Percentiles rank a stretch among this genome's conserved stretches.
phyloP scores from a whole-genome alignment of 2,329 filamentous ascomycete species.

The Penicillium palitans region DNA sequence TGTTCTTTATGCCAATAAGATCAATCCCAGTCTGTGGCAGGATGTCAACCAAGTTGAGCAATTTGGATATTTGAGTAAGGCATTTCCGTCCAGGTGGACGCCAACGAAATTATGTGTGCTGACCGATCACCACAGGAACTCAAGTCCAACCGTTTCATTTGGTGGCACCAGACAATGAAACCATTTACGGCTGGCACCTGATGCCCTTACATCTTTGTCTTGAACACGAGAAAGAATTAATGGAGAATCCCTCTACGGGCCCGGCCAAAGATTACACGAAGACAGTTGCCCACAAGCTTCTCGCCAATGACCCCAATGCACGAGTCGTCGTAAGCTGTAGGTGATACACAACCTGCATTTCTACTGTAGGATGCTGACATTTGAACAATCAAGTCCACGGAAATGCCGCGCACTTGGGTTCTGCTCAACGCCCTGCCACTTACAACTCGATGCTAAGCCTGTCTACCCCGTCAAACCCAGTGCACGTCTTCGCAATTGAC shows the following conservation, averaged over 20 bases:
- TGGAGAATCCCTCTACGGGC: slow-evolving; percentile 57
- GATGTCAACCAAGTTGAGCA: slow-evolving; percentile 74
- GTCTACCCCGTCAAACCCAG: slow-evolving; percentile 58
- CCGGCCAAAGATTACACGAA: slow-evolving; percentile 47
- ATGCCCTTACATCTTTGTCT: slow-evolving; percentile 76
- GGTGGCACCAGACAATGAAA: slow-evolving; percentile 71
- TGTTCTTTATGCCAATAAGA: slow-evolving; percentile 77
- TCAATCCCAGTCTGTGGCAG: slow-evolving; percentile 71
- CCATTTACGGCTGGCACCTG: slow-evolving; percentile 86
- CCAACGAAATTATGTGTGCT: slow-evolving; percentile 10
- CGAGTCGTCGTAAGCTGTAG: slow-evolving; percentile 58
- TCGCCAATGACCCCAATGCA: slow-evolving; percentile 53
- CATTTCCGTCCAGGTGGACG: slow-evolving; percentile 5
- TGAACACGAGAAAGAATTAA: slow-evolving; percentile 65
- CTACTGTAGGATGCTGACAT: slow-evolving; percentile 12
- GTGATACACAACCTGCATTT: slow-evolving; percentile 9
- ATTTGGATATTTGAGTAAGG: slow-evolving; percentile 81
- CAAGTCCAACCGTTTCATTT: slow-evolving; percentile 87
- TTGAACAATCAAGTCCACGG: slow-evolving; percentile 40
- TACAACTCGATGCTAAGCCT: slow-evolving; percentile 76
- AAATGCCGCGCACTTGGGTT: slow-evolving; percentile 84
- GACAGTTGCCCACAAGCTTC: slow-evolving; percentile 52
- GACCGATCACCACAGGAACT: slow-evolving; percentile 58
- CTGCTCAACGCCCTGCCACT: slow-evolving; percentile 71
- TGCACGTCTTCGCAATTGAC: slow-evolving; percentile 85